Evolutionary conservation across 148 eudicot genomes (phyloP), one percentile per base, ranked within the genome.

Genomic region (Rhododendron mucronatum): DNA sequence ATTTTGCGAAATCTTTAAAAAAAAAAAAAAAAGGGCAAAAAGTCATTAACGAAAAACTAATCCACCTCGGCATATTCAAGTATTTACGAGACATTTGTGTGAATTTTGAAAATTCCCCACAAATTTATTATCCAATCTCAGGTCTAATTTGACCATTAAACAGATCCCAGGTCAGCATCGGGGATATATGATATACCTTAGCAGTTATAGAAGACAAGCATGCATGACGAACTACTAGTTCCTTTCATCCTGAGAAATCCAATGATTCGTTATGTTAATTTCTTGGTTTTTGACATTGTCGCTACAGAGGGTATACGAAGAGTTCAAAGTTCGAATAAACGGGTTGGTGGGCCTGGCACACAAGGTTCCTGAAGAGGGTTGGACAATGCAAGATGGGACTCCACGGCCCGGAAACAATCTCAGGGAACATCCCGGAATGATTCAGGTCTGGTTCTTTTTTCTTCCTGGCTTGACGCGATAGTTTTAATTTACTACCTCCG

Each of bases 311-410:
- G 99, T 95, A 13, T 97, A 97, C 87, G 99, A 97, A 83, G 98
- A 93, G 90, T 97, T 97, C 84, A 97, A 95, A 91, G 91, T 97
- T 30, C 90, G 96, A 81, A 95, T 97, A 81, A 97, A 97, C 87
- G 95, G 94, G 41, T 84, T 97, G 88, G 99, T 97, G 75, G 88
- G 95, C 78, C 94, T 89, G 95, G 95, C 41, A 39, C 41, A 39
- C 80, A 97, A 97, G 86, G 99, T 95, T 89, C 99, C 99, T 0
- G 98, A 97, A 79, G 99, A 97, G 33, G 99, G 99, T 5, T 97
- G 99, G 99, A 97, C 99, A 18, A 97, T 97, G 99, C 99, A 97
- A 83, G 99, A 97, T 79, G 99, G 98, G 75, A 95, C 98, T 81
- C 98, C 96, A 28, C 95, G 99, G 98, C 99, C 99, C 0, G 99